Base-by-base conservation (phyloP, 306 rosid species). In the Acacia acuminata region DNA sequence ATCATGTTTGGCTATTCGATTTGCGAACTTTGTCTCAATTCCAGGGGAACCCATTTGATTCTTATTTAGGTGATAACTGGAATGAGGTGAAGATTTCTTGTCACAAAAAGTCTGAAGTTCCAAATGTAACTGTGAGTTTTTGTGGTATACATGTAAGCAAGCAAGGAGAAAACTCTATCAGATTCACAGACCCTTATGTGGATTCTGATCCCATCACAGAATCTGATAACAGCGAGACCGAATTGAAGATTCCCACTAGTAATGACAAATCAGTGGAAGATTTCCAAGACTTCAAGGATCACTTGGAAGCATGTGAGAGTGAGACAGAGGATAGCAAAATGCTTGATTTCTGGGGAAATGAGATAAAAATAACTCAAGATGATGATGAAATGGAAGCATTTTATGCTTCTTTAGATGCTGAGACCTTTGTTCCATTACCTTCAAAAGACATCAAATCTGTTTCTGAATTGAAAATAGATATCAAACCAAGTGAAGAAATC, bases 1-100 rank as follows among this genome's bases (percentile, higher is more conserved):
- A 79, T 61, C 84, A 80, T 80, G 75, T 84, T 8, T 84, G 87
- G 87, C 30, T 84, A 17, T 76, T 60, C 76, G 87, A 84, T 71
- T 9, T 80, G 19, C 70, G 70, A 74, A 79, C 81, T 44, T 42
- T 36, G 32, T 45, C 80, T 45, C 24, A 67, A 15, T 56, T 75
- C 43, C 77, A 84, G 22, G 32, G 65, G 64, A 30, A 16, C 7
- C 16, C 15, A n/a, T 69, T 73, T 73, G 77, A 73, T 51, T 73
- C 30, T 42, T 73, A 73, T 65, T 71, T 78, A 4, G 79, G 25
- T 80, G 22, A 84, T 73, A 80, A 47, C 5, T 79, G 83, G 86
- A 84, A 79, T 67, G 81, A 84, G 73, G 16, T 84, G 12, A 83
- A 84, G 83, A 79, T 84, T 45, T 53, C 73, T 15, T 83, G 80